Evolutionary conservation across 805 yeast species (phyloP).

Genomic region (Candida quercuum): DNA sequence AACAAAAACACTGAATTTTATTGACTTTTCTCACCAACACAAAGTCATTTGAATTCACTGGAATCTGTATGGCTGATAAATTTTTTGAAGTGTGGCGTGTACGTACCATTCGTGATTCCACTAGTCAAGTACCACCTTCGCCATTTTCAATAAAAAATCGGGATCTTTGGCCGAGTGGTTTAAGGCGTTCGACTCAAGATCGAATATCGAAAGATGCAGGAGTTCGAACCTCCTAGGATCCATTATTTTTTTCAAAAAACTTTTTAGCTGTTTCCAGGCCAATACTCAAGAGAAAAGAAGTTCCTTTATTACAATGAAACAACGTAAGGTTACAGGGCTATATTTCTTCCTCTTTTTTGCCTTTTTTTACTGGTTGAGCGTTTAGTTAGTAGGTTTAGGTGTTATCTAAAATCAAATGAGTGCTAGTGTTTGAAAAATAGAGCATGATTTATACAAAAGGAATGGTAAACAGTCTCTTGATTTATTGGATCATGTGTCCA

Average conservation of each 20-base stretch:
- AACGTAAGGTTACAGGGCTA: too few relatives aligned
- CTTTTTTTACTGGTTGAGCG: too few relatives aligned
- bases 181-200: conserved; percentile 8
- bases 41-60: not conserved
- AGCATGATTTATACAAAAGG: too few relatives aligned
- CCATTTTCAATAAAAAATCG: not conserved
- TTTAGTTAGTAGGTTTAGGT: too few relatives aligned
- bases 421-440: too few relatives aligned
- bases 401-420: too few relatives aligned
- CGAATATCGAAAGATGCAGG: conserved; percentile 7
- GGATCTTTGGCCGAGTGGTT: conserved; percentile 9
- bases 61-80: not conserved
- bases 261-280: not conserved
- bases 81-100: not conserved
- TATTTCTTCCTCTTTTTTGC: too few relatives aligned
- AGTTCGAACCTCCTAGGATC: conserved; percentile 7
- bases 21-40: not conserved
- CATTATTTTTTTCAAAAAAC: conserved; percentile 5
- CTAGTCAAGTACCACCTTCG: not conserved
- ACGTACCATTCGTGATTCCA: not conserved
- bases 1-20: not conserved
- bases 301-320: too few relatives aligned
- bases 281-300: too few relatives aligned
- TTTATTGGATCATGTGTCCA: too few relatives aligned
- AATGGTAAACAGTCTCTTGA: too few relatives aligned